phyloP scores from a whole-genome alignment of 371 early-diverging fungal genomes.

The Dichotomocladium elegans region DNA sequence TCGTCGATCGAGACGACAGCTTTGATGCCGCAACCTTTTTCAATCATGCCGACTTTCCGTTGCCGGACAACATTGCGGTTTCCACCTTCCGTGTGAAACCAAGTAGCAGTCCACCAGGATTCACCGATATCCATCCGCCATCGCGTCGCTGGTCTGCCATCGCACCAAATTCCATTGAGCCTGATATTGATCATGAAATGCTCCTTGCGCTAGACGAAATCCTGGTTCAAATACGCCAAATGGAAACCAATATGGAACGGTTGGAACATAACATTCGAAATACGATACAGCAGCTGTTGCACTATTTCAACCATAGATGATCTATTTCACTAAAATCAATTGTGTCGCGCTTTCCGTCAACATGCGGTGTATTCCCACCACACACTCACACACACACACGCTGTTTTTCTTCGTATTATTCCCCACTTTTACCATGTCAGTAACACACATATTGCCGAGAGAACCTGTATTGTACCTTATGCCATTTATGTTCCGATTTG shows the following conservation, averaged over 20 bases:
- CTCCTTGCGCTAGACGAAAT: constrained; percentile 29
- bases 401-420: no score
- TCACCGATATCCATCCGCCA: no score
- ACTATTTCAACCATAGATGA: no score
- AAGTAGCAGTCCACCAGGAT: not conserved
- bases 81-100: not conserved
- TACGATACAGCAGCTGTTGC: not conserved
- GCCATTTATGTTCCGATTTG: no score
- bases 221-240: constrained; percentile 23
- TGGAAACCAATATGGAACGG: constrained; percentile 22
- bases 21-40: not conserved
- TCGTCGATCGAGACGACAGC: not conserved
- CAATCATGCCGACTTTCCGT: not conserved
- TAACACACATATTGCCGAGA: no score
- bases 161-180: not conserved
- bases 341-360: no score
- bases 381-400: not conserved
- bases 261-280: constrained; percentile 13
- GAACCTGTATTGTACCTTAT: no score
- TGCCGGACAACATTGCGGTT: not conserved
- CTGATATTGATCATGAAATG: constrained; percentile 27
- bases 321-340: no score
- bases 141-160: no score
- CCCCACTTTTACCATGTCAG: no score
- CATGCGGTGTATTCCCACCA: no score